Evolutionary conservation across 2,329 filamentous ascomycete genomes (phyloP).

Genomic region (Myriosclerotinia scirpicola): DNA sequence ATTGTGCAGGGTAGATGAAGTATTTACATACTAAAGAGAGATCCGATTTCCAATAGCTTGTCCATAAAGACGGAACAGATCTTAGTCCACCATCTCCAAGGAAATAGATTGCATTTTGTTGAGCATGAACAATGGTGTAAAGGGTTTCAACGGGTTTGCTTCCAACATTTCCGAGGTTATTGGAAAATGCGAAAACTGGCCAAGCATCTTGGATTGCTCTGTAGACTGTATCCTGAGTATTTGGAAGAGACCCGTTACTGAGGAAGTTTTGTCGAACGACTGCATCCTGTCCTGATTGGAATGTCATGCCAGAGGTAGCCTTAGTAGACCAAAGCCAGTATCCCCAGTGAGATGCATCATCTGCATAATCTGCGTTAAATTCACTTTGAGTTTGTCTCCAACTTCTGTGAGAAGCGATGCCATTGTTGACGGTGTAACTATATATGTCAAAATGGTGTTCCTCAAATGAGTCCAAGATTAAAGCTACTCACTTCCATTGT

Average conservation of each 20-base stretch:
- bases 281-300: conserved; percentile 67
- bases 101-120: conserved; percentile 35
- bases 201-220: conserved; percentile 68
- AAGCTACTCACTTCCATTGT: conserved; percentile 64
- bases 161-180: conserved; percentile 33
- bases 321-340: conserved; percentile 73
- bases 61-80: conserved; percentile 74
- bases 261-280: conserved; percentile 66
- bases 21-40: conserved; percentile 51
- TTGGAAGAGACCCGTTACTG: conserved; percentile 59
- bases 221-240: conserved; percentile 63
- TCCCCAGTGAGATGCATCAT: conserved; percentile 71
- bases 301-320: conserved; percentile 55
- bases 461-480: conserved; percentile 53
- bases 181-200: conserved; percentile 74
- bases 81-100: conserved; percentile 51
- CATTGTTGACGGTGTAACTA: conserved; percentile 34
- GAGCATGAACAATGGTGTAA: conserved; percentile 37
- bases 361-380: conserved; percentile 38
- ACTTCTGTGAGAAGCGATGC: conserved; percentile 32
- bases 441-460: conserved; percentile 49
- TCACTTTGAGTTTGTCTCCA: conserved; percentile 36
- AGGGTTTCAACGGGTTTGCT: conserved; percentile 28
- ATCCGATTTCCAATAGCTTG: conserved; percentile 65
- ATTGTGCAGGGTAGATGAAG: background rate